These are phyloP conservation scores for Astragalus glycyphyllos DNA, from an alignment of 306 rosid species.

Conservation along the genomic window DNA sequence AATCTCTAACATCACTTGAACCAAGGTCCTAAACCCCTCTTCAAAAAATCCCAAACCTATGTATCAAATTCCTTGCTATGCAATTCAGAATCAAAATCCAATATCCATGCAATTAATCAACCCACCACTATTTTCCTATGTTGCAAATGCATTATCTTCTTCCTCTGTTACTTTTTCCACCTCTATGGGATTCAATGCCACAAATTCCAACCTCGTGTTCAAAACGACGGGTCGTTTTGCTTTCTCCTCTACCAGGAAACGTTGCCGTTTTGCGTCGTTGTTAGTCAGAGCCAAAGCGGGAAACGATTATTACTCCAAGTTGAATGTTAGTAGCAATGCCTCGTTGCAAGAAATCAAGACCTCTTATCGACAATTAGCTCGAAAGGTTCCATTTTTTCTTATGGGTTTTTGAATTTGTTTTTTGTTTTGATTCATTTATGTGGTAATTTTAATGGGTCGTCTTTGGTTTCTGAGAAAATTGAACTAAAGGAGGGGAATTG, in stretches of 20 bases:
- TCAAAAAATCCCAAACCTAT: too few species aligned
- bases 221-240: conserved; percentile 29
- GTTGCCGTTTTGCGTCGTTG: conserved; percentile 29
- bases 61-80: not conserved
- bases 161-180: conserved; percentile 35
- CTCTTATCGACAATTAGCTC: conserved; percentile 84
- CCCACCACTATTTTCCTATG: conserved; percentile 35
- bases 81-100: conserved; percentile 37
- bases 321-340: conserved; percentile 67
- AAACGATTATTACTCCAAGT: conserved; percentile 69
- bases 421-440: not conserved
- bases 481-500: conserved; percentile 15
- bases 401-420: not conserved
- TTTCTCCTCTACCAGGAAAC: conserved; percentile 41
- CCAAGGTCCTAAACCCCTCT: too few species aligned
- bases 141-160: conserved; percentile 28
- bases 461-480: conserved; percentile 42
- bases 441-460: conserved; percentile 35
- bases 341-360: conserved; percentile 77
- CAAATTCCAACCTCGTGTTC: conserved; percentile 45
- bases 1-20: too few species aligned
- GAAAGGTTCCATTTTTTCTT: conserved; percentile 59
- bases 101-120: conserved; percentile 40
- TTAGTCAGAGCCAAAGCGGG: conserved; percentile 55
- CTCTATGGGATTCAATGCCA: conserved; percentile 41